A percentile compares a stretch with the other conserved stretches of the same genome.
phyloP scores from a whole-genome alignment of 148 eudicot genomes.

The Agrostemma githago region DNA sequence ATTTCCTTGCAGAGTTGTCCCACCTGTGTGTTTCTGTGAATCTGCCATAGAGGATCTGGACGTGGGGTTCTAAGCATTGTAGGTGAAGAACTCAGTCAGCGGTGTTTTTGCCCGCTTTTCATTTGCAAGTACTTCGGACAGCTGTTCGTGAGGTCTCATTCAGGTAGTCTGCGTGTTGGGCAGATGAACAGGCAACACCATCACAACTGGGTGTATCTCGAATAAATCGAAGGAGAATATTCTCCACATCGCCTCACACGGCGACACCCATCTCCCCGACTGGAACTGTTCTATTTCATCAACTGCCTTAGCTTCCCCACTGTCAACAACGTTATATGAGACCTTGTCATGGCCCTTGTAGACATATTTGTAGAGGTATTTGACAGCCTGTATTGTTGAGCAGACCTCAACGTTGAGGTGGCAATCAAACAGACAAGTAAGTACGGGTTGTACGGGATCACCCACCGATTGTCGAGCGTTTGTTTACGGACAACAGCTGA shows the following conservation, averaged over 20 bases:
- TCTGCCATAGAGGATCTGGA: background rate
- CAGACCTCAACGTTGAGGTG: background rate
- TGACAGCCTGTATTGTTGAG: background rate
- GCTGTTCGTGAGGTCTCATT: background rate
- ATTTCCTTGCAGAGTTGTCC: background rate
- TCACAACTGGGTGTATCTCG: background rate
- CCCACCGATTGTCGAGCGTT: background rate
- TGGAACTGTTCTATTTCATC: background rate
- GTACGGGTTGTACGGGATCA: background rate
- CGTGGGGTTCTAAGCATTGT: background rate
- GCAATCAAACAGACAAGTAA: background rate
- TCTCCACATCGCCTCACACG: background rate
- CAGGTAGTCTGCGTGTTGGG: background rate
- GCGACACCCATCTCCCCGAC: background rate
- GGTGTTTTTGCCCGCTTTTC: background rate
- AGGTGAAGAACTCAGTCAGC: background rate
- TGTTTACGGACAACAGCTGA: background rate
- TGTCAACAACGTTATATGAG: background rate
- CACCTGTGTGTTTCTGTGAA: background rate
- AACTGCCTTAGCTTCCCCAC: background rate
- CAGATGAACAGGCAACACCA: background rate
- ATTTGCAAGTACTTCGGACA: background rate
- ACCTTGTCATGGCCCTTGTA: background rate
- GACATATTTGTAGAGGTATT: background rate
- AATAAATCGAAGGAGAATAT: background rate